Percentiles rank a stretch among this genome's conserved stretches.
phyloP scores from a whole-genome alignment of 108 stramenopile species.

The Skeletonema marinoi region DNA sequence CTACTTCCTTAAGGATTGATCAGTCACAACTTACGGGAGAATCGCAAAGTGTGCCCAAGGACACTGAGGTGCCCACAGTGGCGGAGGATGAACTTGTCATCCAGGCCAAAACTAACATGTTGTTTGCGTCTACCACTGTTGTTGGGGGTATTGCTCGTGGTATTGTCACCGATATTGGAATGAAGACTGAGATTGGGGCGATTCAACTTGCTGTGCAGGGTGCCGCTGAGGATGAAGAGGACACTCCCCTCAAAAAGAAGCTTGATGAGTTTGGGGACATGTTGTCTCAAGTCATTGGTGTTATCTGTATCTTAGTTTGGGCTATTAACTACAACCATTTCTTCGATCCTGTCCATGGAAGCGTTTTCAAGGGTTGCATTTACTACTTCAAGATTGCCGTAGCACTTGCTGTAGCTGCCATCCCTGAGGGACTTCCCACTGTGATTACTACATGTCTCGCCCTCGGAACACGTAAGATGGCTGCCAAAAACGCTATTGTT shows the following conservation, averaged over 20 bases:
- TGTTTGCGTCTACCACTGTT: slow-evolving; percentile 82
- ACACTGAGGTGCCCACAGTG: slow-evolving; percentile 12
- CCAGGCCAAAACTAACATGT: slow-evolving; percentile 78
- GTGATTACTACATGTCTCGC: slow-evolving; percentile 86
- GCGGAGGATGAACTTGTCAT: slow-evolving; percentile 42
- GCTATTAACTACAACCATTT: slow-evolving; percentile 66
- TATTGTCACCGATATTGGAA: slow-evolving; percentile 72
- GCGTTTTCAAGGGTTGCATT: slow-evolving; percentile 59
- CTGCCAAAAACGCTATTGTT: slow-evolving; percentile 56
- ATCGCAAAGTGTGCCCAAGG: slow-evolving; percentile 37
- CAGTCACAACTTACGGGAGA: slow-evolving; percentile 59
- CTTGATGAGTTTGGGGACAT: slow-evolving; percentile 83
- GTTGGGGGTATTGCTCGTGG: slow-evolving; percentile 67
- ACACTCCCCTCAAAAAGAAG: slow-evolving; percentile 85
- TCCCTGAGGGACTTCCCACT: slow-evolving; percentile 87
- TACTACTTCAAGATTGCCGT: slow-evolving; percentile 89
- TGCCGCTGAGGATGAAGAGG: slow-evolving; percentile 63
- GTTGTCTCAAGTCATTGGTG: slow-evolving; percentile 77
- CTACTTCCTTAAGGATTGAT: slow-evolving; percentile 43
- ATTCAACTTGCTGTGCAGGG: slow-evolving; percentile 60
- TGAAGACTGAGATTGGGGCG: slow-evolving; percentile 83
- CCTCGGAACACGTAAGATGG: slow-evolving; percentile 73
- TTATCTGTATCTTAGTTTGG: slow-evolving; percentile 82
- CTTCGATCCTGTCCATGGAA: slow-evolving; percentile 59
- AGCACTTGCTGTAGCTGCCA: slow-evolving; percentile 86